phyloP scores from a whole-genome alignment of 2,329 filamentous ascomycete genomes.

The Hymenoscyphus repandus region DNA sequence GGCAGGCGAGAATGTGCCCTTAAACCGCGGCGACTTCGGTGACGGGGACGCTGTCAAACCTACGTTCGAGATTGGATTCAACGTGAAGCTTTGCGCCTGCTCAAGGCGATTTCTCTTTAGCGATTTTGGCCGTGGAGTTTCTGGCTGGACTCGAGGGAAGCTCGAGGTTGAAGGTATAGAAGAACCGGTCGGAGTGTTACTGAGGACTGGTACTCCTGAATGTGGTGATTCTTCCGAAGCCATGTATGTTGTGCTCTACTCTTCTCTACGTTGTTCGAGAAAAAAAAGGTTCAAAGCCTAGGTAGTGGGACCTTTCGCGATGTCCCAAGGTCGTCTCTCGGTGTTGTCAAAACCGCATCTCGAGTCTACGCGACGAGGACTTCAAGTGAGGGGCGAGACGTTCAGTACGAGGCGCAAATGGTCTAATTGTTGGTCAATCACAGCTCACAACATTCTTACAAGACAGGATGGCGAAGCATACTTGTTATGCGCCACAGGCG shows the following conservation, averaged over 20 bases:
- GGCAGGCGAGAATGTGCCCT: constrained; percentile 29
- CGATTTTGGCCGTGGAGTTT: constrained; percentile 24
- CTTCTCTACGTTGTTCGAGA: neutral
- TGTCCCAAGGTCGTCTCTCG: constrained; percentile 10
- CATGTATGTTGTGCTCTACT: constrained; percentile 20
- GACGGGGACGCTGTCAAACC: constrained; percentile 26
- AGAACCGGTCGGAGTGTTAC: constrained; percentile 20
- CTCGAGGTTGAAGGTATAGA: constrained; percentile 14
- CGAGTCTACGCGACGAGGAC: neutral
- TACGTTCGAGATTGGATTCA: constrained; percentile 26
- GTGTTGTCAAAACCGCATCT: too few species aligned
- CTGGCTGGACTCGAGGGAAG: constrained; percentile 15
- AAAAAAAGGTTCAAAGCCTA: neutral
- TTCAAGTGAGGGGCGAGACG: constrained; percentile 6
- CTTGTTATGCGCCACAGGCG: constrained; percentile 7
- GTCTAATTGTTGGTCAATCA: constrained; percentile 10
- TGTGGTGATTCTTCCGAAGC: constrained; percentile 26
- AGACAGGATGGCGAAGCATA: constrained; percentile 4
- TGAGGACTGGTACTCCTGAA: constrained; percentile 21
- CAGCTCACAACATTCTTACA: neutral
- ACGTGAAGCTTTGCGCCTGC: constrained; percentile 17
- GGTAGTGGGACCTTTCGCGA: neutral
- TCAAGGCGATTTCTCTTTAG: constrained; percentile 29
- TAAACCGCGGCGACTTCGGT: constrained; percentile 30
- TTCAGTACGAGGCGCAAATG: constrained; percentile 17